phyloP scores from a whole-genome alignment of 1,139 yeast genomes.

The Hanseniaspora gamundiae region DNA sequence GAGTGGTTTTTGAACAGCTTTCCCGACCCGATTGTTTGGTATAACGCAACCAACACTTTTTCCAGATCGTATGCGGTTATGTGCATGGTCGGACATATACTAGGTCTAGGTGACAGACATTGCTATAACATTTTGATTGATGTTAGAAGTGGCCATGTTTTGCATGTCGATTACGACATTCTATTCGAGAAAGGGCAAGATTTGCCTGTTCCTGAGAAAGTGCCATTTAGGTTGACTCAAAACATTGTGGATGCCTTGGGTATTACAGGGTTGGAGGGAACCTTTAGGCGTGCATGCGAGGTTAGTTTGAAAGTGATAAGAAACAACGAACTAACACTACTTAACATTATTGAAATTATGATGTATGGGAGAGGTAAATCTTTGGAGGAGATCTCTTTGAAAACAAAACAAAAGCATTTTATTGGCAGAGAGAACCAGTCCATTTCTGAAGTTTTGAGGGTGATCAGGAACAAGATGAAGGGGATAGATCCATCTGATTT shows the following conservation, averaged over 20 bases:
- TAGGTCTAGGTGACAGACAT: constrained; percentile 91
- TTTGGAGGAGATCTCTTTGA: constrained; percentile 4
- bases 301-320: constrained; percentile 67
- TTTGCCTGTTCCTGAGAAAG: constrained; percentile 63
- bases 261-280: constrained; percentile 80
- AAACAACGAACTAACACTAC: constrained; percentile 71
- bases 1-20: constrained; percentile 83
- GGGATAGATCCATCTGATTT: constrained; percentile 80
- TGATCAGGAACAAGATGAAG: constrained; percentile 67
- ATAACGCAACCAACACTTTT: constrained; percentile 60
- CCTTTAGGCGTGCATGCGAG: constrained; percentile 76
- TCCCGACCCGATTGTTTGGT: constrained; percentile 87
- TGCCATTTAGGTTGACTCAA: constrained; percentile 84
- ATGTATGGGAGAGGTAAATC: constrained; percentile 47
- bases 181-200: constrained; percentile 66
- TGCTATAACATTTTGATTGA: constrained; percentile 79
- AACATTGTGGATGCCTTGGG: constrained; percentile 91
- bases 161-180: constrained; percentile 96
- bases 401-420: constrained; percentile 1
- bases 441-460: constrained; percentile 44
- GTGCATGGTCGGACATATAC: constrained; percentile 92
- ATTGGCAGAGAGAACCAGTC: constrained; percentile 15
- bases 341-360: constrained; percentile 87
- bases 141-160: constrained; percentile 61
- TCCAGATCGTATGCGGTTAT: constrained; percentile 83